Evolutionary conservation across 2,329 filamentous ascomycete genomes (phyloP).

Genomic region (Calonectria hongkongensis): DNA sequence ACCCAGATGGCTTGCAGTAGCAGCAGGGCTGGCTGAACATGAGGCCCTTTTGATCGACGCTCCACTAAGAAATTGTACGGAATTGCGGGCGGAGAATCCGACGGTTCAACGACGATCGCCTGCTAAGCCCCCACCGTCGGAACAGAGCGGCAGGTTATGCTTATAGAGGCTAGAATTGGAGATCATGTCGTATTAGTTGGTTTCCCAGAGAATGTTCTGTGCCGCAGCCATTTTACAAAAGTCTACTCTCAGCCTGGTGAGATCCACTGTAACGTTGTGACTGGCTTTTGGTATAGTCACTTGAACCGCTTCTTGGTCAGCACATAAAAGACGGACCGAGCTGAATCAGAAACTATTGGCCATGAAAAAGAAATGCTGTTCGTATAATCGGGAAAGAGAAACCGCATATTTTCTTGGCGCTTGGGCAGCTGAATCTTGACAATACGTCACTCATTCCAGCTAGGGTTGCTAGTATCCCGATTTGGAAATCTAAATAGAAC

Average conservation of each 20-base stretch:
- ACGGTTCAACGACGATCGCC: slow-evolving; percentile 12
- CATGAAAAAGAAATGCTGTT: no score
- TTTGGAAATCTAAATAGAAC: neutral
- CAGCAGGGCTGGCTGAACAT: neutral
- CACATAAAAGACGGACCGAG: neutral
- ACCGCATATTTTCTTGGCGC: neutral
- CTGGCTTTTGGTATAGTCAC: neutral
- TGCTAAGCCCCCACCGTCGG: neutral
- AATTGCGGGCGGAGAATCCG: neutral
- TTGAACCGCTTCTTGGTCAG: neutral
- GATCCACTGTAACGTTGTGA: neutral
- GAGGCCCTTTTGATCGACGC: slow-evolving; percentile 1
- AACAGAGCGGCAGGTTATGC: slow-evolving; percentile 10
- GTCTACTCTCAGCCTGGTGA: neutral
- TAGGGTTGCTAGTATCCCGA: neutral
- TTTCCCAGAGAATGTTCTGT: neutral
- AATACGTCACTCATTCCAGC: neutral
- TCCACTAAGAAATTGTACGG: neutral
- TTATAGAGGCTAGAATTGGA: neutral
- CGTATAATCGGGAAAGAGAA: neutral
- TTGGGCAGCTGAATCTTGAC: neutral
- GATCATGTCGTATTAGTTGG: slow-evolving; percentile 7
- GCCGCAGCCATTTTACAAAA: neutral
- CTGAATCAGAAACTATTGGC: neutral
- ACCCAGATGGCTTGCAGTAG: slow-evolving; percentile 17